Base-by-base conservation (phyloP, 805 yeast species). In the Saccharomycopsis javanensis region DNA sequence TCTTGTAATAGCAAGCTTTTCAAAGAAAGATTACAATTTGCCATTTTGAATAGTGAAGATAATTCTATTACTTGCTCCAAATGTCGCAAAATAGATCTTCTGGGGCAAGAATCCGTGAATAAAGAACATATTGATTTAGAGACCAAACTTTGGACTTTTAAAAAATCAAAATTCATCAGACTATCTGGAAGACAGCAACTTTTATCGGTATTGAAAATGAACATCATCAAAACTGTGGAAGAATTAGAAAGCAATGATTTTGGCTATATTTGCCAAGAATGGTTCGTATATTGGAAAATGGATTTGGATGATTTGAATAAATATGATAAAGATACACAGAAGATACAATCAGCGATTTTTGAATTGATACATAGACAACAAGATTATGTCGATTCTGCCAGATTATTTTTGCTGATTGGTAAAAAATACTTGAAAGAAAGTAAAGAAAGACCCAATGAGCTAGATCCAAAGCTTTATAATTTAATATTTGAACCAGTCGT, bases 351-450 rank as follows among this genome's bases (percentile, higher is more conserved):
- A 2, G 59, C 57, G 7, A 56, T 58, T 11, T 58, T 58, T 51
- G 61, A 58, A 31, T 30, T 58, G 20, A 58, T 58, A 16, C 61
- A 58, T 38, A n/a, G 59, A n/a, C 59, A 58, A 34, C 61, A 58
- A 35, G 50, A 50, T 37, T 58, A 46, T 58, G 59, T 55, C 15
- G 59, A 55, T 42, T 28, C 46, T 15, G 56, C 61, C 13, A 33
- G 46, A 8, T 53, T 56, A 16, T 58, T 58, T 53, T 56, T 58
- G 31, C 16, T 33, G 23, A 46, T 55, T 20, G 61, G 61, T 10
- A 58, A 58, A 11, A 52, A 56, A 28, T 58, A 28, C 38, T 35
- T 55, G 38, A 28, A 30, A 16, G 61, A 55, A n/a, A 48, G 57
- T 8, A 42, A 33, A 27, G 56, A 48, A 16, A 28, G 45, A 23